Percentiles rank a stretch among this genome's conserved stretches.
phyloP scores from a whole-genome alignment of 2,329 filamentous ascomycete species.

The Fusarium denticulatum region DNA sequence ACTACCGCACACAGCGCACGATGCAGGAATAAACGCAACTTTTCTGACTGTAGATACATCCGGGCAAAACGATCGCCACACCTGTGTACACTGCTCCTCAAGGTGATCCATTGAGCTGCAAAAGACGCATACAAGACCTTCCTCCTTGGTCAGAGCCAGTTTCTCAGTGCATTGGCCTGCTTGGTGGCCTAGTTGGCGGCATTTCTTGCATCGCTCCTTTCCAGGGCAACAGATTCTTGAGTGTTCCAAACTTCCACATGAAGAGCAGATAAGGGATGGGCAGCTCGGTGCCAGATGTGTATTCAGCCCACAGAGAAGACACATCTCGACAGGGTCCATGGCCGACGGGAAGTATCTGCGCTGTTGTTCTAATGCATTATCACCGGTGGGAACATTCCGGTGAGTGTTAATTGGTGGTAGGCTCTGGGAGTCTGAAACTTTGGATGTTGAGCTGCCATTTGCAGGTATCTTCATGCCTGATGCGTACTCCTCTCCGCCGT shows the following conservation, averaged over 20 bases:
- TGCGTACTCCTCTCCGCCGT: slow-evolving; percentile 1
- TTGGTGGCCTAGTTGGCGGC: slow-evolving; percentile 70
- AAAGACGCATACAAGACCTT: slow-evolving; percentile 67
- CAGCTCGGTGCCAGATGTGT: slow-evolving; percentile 60
- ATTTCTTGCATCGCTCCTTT: slow-evolving; percentile 64
- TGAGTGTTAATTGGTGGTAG: slow-evolving; percentile 22
- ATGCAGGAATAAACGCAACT: slow-evolving; percentile 60
- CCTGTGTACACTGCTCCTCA: slow-evolving; percentile 67
- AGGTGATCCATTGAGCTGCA: slow-evolving; percentile 67
- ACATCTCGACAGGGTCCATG: slow-evolving; percentile 55
- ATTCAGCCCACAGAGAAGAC: slow-evolving; percentile 60
- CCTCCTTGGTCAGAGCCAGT: slow-evolving; percentile 60
- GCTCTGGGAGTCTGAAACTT: slow-evolving; percentile 1
- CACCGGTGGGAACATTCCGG: slow-evolving; percentile 41
- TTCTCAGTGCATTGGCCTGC: slow-evolving; percentile 64
- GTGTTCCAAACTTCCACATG: slow-evolving; percentile 59
- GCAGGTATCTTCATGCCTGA: background rate
- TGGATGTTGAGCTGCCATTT: slow-evolving; percentile 19
- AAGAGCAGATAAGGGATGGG: slow-evolving; percentile 57
- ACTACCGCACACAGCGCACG: slow-evolving; percentile 66
- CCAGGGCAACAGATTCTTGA: slow-evolving; percentile 61
- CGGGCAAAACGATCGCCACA: slow-evolving; percentile 68
- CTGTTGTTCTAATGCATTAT: slow-evolving; percentile 53
- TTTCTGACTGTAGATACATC: slow-evolving; percentile 54
- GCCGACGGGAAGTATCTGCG: slow-evolving; percentile 63